Percentiles rank a stretch among this genome's conserved stretches.
phyloP scores from a whole-genome alignment of 495 filamentous ascomycete genomes.

The Annulohypoxylon moriforme region DNA sequence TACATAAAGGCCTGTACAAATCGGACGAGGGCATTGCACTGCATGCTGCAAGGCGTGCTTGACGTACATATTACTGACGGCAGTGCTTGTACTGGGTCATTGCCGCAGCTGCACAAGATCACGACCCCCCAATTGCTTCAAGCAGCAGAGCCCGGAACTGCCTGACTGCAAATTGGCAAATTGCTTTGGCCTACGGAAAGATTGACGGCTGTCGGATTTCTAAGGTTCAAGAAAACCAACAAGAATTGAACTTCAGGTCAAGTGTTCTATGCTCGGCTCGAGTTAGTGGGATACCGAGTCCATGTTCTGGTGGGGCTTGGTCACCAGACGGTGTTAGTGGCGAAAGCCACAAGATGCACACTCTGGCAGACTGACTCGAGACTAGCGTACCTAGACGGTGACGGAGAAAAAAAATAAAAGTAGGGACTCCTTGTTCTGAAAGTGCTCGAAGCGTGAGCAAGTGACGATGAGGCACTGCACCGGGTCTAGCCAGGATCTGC shows the following conservation, averaged over 20 bases:
- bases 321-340: constrained; percentile 54
- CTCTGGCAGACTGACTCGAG: constrained; percentile 42
- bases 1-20: constrained; percentile 40
- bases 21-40: constrained; percentile 48
- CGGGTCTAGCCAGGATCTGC: constrained; percentile 45
- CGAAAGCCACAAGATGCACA: constrained; percentile 48
- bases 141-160: constrained; percentile 35
- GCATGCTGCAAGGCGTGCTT: constrained; percentile 52
- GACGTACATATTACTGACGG: constrained; percentile 51
- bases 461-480: constrained; percentile 28
- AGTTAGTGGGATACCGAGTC: constrained; percentile 48
- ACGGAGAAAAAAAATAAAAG: constrained; percentile 25
- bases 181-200: constrained; percentile 7
- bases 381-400: constrained; percentile 41
- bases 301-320: constrained; percentile 50
- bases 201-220: constrained; percentile 15
- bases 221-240: constrained; percentile 33
- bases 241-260: constrained; percentile 37
- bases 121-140: constrained; percentile 44
- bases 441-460: constrained; percentile 10
- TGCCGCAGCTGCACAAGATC: constrained; percentile 44
- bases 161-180: constrained; percentile 30
- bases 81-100: constrained; percentile 47
- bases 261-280: constrained; percentile 39
- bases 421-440: constrained; percentile 24